Evolutionary conservation across 2,329 filamentous ascomycete species (phyloP), one percentile per base, ranked within the genome.

Genomic region (Ascomycota sp.): DNA sequence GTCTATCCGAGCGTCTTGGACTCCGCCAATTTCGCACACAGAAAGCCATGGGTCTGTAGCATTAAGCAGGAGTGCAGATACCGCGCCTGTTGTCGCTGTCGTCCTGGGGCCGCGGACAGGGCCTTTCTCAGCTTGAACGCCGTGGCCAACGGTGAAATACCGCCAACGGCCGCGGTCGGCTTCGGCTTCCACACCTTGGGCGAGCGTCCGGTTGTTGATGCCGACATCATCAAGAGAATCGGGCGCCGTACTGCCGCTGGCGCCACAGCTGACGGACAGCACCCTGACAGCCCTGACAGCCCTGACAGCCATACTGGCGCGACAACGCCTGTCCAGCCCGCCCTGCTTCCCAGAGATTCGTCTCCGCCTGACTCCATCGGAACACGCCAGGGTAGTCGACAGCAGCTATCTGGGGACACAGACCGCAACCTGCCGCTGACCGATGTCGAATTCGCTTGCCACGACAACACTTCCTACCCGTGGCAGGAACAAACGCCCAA

Each of bases 81-180:
- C 48, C 65, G 54, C 38, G 53, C 59, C 30, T 73, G 68, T 38
- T 55, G 58, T 4, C 38, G 37, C 6, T 72, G 68, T 40, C 59
- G 64, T 4, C 57, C 56, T 5, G 48, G 46, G 1, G 55, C 50
- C 24, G 45, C 49, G 16, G 53, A 60, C 10, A 59, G 66, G 25
- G 45, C 58, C 1, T 66, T 51, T 37, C 47, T 71, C 16, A 64
- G 61, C 40, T 49, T 72, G 12, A 47, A 66, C 38, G 61, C 56
- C 4, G 50, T 72, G 16, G 45, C 52, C n/a, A 47, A 61, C 16
- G 64, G 56, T 6, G 61, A 68, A 32, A 49, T 69, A 4, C 57
- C 58, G 1, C 54, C 64, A 6, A 61, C 57, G 5, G 61, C 58
- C 5, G 61, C 60, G 6, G 51, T 55, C 2, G 67, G 64, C 1